These are phyloP conservation scores for Nelumbo lutea DNA, from an alignment of 164 flowering plant species.

Conservation along the genomic window DNA sequence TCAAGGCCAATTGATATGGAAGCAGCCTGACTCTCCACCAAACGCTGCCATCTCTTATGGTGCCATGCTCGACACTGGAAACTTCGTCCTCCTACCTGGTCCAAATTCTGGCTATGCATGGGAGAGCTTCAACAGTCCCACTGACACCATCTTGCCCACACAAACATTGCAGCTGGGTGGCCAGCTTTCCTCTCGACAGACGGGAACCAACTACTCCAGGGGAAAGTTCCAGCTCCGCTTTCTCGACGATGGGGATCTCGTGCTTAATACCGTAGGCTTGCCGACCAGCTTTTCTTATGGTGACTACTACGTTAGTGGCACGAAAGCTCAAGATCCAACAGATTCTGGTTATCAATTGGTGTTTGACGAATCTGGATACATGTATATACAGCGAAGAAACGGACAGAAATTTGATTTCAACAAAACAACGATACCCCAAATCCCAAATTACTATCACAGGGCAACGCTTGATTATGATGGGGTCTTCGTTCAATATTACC, in stretches of 20 bases:
- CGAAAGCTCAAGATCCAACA: neutral
- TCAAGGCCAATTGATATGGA: slow-evolving; percentile 17
- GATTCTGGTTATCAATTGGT: slow-evolving; percentile 21
- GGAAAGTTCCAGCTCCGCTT: slow-evolving; percentile 32
- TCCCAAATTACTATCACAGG: slow-evolving; percentile 26
- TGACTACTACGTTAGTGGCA: slow-evolving; percentile 15
- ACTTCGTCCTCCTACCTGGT: slow-evolving; percentile 28
- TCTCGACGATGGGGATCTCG: slow-evolving; percentile 32
- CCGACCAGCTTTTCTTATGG: slow-evolving; percentile 2
- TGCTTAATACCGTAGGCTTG: slow-evolving; percentile 16
- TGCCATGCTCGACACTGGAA: slow-evolving; percentile 18
- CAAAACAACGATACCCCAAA: neutral
- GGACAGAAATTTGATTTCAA: slow-evolving; percentile 3
- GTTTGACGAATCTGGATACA: slow-evolving; percentile 31
- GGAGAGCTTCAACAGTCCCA: slow-evolving; percentile 27
- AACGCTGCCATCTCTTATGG: slow-evolving; percentile 13
- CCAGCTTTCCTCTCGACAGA: slow-evolving; percentile 15
- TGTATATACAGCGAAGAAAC: slow-evolving; percentile 20
- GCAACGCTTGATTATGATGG: slow-evolving; percentile 45
- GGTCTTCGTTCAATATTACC: slow-evolving; percentile 29
- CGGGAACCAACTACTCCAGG: slow-evolving; percentile 24
- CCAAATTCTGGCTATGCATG: slow-evolving; percentile 12
- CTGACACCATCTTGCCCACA: slow-evolving; percentile 43
- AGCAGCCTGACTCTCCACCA: neutral
- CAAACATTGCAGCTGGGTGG: slow-evolving; percentile 19